Evolutionary conservation across 768 basidiomycete species (phyloP).

Genomic region (Russula sp.): DNA sequence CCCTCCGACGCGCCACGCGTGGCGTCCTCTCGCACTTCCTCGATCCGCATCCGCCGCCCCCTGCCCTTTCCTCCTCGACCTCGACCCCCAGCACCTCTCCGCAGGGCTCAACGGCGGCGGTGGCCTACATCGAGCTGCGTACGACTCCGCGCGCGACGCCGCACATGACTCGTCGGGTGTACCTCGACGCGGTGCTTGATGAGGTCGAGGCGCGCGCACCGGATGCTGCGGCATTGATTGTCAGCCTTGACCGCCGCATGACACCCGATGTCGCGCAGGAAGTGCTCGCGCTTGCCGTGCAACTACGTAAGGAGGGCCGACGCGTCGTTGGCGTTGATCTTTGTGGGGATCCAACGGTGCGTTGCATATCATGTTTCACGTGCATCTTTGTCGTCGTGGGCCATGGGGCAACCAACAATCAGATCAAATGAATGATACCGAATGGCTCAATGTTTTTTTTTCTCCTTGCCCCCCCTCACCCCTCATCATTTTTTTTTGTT

Average conservation of each 20-base stretch:
- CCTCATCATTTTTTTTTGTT: neutral
- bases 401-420: neutral
- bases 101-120: constrained; percentile 32
- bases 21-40: constrained; percentile 66
- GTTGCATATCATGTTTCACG: neutral
- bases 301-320: constrained; percentile 47
- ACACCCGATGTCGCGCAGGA: constrained; percentile 40
- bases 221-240: constrained; percentile 51
- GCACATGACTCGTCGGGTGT: constrained; percentile 50
- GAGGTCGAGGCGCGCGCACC: constrained; percentile 51
- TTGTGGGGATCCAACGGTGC: constrained; percentile 61
- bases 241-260: constrained; percentile 76
- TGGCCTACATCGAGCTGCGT: constrained; percentile 75
- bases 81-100: neutral
- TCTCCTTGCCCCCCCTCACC: neutral
- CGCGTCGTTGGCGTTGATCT: constrained; percentile 73
- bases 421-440: neutral
- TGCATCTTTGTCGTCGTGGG: neutral
- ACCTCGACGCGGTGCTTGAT: constrained; percentile 57
- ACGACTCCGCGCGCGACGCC: constrained; percentile 59
- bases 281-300: constrained; percentile 48
- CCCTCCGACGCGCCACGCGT: constrained; percentile 48
- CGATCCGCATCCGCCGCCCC: constrained; percentile 24
- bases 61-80: constrained; percentile 14
- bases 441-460: neutral